A percentile compares a stretch with the other conserved stretches of the same genome.
phyloP scores from a whole-genome alignment of 1,284 basidiomycete species.

The Tetrapyrgos nigripes region DNA sequence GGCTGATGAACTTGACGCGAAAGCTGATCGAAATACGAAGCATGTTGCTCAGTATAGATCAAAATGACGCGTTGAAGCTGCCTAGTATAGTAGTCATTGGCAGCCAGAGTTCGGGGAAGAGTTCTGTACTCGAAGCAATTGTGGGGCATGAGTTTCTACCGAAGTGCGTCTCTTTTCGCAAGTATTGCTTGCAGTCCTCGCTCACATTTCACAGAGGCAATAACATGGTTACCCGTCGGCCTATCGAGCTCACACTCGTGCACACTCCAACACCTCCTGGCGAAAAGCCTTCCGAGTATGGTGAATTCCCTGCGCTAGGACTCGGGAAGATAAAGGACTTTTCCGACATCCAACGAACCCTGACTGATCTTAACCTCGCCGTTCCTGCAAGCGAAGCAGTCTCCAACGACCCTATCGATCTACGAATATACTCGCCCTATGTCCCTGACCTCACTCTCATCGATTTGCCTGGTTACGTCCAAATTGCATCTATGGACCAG shows the following conservation, averaged over 20 bases:
- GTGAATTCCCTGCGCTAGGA: constrained; percentile 92
- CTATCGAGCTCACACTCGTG: constrained; percentile 96
- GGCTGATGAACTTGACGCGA: constrained; percentile 90
- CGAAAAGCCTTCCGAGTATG: constrained; percentile 81
- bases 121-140: constrained; percentile 95
- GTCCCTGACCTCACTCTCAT: constrained; percentile 98
- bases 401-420: constrained; percentile 94
- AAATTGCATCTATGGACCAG: constrained; percentile 95
- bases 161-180: constrained; percentile 61
- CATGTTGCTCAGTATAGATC: constrained; percentile 94
- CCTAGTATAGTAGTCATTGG: constrained; percentile 99
- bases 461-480: constrained; percentile 97
- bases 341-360: constrained; percentile 86
- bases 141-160: constrained; percentile 98
- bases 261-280: constrained; percentile 77
- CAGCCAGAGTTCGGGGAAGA: constrained; percentile 98
- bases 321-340: constrained; percentile 92
- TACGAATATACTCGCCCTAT: constrained; percentile 94
- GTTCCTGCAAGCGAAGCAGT: constrained; percentile 91
- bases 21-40: constrained; percentile 97
- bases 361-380: constrained; percentile 95
- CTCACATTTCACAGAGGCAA: constrained; percentile 71
- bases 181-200: constrained; percentile 2
- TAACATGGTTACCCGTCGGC: constrained; percentile 99
- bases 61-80: constrained; percentile 91